Conservation (phyloP, 495 filamentous ascomycete species). For the Hypoxylon intermedium region DNA sequence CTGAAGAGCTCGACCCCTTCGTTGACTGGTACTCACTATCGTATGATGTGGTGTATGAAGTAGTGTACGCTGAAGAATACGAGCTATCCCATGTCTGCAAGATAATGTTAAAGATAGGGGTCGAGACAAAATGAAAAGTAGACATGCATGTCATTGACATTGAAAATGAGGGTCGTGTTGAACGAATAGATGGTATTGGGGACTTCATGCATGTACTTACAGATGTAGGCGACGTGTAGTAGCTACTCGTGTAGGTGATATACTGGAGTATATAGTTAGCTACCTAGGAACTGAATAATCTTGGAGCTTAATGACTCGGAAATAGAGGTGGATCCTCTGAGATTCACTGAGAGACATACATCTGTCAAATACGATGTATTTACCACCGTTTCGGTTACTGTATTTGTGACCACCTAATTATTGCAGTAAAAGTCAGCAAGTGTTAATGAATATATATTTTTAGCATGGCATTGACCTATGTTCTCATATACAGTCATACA, state of each 20-base stretch:
- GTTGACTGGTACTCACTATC: conserved; percentile 4
- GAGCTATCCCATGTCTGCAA: not conserved
- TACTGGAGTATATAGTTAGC: conserved; percentile 19
- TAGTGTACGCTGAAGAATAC: not conserved
- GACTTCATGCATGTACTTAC: conserved; percentile 5
- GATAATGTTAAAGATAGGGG: not conserved
- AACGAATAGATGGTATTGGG: too few relatives aligned
- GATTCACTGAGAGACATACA: conserved; percentile 14
- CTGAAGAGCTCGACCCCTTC: not conserved
- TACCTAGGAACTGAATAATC: not conserved
- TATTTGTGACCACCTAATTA: conserved; percentile 18
- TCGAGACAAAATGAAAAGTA: not conserved
- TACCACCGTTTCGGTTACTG: conserved; percentile 18
- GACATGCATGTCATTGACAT: too few relatives aligned
- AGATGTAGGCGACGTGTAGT: conserved; percentile 2
- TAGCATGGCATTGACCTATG: too few relatives aligned
- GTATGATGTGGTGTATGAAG: too few relatives aligned
- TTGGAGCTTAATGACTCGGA: too few relatives aligned
- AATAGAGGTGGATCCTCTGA: too few relatives aligned
- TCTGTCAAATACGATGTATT: conserved; percentile 3
- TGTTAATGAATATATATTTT: not conserved
- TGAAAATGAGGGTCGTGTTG: too few relatives aligned
- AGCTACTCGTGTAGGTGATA: not conserved
- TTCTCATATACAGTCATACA: too few relatives aligned
- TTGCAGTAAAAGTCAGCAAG: not conserved